Evolutionary conservation across 768 basidiomycete species (phyloP).

Genomic region (Auricularia sp.): DNA sequence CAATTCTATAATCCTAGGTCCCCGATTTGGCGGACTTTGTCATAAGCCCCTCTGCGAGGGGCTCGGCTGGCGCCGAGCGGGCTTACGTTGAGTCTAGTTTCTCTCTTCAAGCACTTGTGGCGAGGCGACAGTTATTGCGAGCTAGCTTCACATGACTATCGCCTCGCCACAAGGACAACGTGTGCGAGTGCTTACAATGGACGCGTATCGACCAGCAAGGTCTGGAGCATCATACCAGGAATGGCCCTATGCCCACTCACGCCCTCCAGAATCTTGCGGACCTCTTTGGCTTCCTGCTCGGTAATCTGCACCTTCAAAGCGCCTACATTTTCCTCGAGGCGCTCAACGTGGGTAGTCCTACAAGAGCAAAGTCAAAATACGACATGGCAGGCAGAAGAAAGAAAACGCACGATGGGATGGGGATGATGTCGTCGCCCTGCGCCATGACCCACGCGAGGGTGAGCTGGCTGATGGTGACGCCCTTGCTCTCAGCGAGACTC

Average conservation of each 20-base stretch:
- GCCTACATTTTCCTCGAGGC: slow-evolving; percentile 34
- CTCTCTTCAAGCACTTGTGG: too few relatives aligned
- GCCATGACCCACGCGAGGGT: slow-evolving; percentile 25
- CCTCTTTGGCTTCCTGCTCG: slow-evolving; percentile 26
- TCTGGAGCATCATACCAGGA: background rate
- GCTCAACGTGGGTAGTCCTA: background rate
- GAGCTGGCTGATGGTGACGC: slow-evolving; percentile 24
- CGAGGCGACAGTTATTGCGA: too few relatives aligned
- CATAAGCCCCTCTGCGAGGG: too few relatives aligned
- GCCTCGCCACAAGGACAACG: too few relatives aligned
- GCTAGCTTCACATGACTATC: too few relatives aligned
- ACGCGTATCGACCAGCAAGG: background rate
- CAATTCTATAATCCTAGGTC: too few relatives aligned
- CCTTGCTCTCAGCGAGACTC: slow-evolving; percentile 20
- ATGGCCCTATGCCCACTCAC: background rate
- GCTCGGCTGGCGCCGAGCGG: too few relatives aligned
- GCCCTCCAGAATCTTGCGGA: slow-evolving; percentile 19
- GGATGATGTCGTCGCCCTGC: slow-evolving; percentile 18
- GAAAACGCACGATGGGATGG: slow-evolving; percentile 17
- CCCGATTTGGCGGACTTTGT: too few relatives aligned
- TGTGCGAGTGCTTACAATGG: background rate
- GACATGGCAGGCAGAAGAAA: background rate
- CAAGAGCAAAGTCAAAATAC: background rate
- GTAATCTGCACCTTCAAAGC: slow-evolving; percentile 26
- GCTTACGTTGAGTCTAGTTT: too few relatives aligned